Evolutionary conservation across 2,329 filamentous ascomycete genomes (phyloP).

Genomic region (Ophiostoma triangulosporum): DNA sequence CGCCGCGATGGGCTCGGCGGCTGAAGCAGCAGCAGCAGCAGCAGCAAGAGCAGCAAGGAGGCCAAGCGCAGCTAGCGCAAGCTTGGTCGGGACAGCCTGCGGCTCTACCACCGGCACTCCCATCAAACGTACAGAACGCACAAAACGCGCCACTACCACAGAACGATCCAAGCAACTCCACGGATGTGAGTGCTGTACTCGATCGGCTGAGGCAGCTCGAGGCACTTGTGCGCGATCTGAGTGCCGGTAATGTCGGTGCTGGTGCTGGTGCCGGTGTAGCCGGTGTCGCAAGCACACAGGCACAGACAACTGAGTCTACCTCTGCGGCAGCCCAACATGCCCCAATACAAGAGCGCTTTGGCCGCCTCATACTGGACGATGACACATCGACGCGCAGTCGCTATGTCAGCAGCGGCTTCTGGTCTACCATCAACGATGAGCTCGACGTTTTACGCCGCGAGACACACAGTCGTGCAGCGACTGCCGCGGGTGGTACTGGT

Average conservation of each 20-base stretch:
- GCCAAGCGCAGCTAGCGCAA: neutral
- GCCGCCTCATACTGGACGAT: constrained; percentile 34
- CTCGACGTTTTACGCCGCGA: constrained; percentile 32
- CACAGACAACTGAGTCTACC: neutral
- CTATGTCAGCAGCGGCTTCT: constrained; percentile 40
- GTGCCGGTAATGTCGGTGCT: constrained; percentile 16
- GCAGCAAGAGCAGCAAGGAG: neutral
- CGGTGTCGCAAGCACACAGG: neutral
- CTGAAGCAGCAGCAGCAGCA: constrained; percentile 13
- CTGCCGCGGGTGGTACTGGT: neutral
- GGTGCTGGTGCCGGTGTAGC: neutral
- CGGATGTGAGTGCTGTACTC: constrained; percentile 27
- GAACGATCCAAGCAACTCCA: neutral
- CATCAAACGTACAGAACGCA: neutral
- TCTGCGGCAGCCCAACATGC: constrained; percentile 10
- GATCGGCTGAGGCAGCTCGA: constrained; percentile 37
- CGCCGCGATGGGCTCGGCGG: constrained; percentile 41
- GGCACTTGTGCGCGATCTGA: constrained; percentile 35
- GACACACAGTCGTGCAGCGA: constrained; percentile 19
- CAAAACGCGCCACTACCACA: neutral
- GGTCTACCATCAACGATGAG: constrained; percentile 43
- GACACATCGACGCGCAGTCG: constrained; percentile 23
- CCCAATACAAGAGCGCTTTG: constrained; percentile 27
- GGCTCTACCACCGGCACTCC: neutral
- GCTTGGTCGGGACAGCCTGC: neutral